phyloP scores from a whole-genome alignment of 192 early-diverging fungal genomes.

The Phlyctochytrium bullatum region DNA sequence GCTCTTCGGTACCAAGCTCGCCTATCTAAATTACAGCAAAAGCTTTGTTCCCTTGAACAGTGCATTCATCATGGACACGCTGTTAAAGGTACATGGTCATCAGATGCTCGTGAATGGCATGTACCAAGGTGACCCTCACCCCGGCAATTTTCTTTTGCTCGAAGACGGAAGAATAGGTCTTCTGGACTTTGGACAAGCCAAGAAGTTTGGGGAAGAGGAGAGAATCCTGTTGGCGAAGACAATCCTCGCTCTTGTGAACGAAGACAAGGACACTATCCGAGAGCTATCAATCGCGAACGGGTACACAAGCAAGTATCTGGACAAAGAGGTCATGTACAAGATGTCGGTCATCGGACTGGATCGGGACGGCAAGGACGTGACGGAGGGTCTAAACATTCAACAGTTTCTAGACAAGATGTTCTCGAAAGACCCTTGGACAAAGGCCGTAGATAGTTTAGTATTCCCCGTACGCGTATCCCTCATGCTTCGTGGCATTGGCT shows the following conservation, averaged over 20 bases:
- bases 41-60: slow-evolving; percentile 20
- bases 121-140: slow-evolving; percentile 37
- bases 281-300: slow-evolving; percentile 7
- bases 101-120: slow-evolving; percentile 36
- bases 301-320: slow-evolving; percentile 22
- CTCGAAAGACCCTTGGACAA: slow-evolving; percentile 25
- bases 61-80: slow-evolving; percentile 24
- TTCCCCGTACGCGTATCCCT: slow-evolving; percentile 28
- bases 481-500: slow-evolving; percentile 26
- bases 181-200: slow-evolving; percentile 38
- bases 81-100: slow-evolving; percentile 29
- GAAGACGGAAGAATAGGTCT: slow-evolving; percentile 29
- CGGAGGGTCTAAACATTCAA: slow-evolving; percentile 32
- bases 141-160: slow-evolving; percentile 34
- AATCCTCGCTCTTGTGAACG: slow-evolving; percentile 14
- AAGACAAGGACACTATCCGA: slow-evolving; percentile 3
- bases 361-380: slow-evolving; percentile 26
- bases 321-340: slow-evolving; percentile 26
- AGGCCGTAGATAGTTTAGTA: slow-evolving; percentile 12
- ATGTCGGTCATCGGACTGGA: slow-evolving; percentile 23
- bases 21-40: slow-evolving; percentile 6
- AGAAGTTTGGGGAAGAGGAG: slow-evolving; percentile 20
- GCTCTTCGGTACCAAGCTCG: background rate
- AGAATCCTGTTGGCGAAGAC: slow-evolving; percentile 16
- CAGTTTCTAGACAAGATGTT: slow-evolving; percentile 29